Base-by-base conservation (phyloP, 148 eudicot genomes). In the Rhododendron griersonianum region DNA sequence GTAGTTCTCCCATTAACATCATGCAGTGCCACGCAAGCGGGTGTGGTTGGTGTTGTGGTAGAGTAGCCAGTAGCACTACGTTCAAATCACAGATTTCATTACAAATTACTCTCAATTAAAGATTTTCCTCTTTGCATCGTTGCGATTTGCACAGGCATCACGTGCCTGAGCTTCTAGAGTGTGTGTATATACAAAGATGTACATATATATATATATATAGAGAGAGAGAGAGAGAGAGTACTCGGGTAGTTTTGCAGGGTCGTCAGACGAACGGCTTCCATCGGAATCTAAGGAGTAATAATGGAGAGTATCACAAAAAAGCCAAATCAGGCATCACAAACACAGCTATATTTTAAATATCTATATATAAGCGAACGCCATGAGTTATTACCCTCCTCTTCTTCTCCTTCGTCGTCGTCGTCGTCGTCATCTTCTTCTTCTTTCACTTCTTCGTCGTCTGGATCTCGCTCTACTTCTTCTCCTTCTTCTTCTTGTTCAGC, bases 191-290 rank as follows among this genome's bases (percentile, higher is more conserved):
- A 59, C 65, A 59, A 16, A 63, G 28, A 63, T 2, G 5, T 69
- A 1, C 1, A 61, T 6, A 7, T 6, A 1, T 33, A 19, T 18
- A 16, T 78, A 14, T 45, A n/a, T 14, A 10, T n/a, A 81, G 10
- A 39, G 19, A 15, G 11, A 7, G 45, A 1, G 44, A 39, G 84
- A 78, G 81, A 14, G 83, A 55, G 67, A 39, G 19, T 84, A 84
- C 86, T 84, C 86, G 48, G 86, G 81, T 39, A 76, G 71, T 53
- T 84, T 84, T 15, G 81, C 37, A 39, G 86, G 86, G 53, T 84
- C 81, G 35, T 84, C 86, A 35, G 51, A 73, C 30, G 80, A 84
- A 76, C 69, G 81, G 53, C 86, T 84, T 53, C 81, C 86, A 53
- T 84, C 86, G 73, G 86, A 84, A 84, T 84, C 86, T 84, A 73